phyloP scores from a whole-genome alignment of 306 rosid genomes.

The Rosa chinensis region DNA sequence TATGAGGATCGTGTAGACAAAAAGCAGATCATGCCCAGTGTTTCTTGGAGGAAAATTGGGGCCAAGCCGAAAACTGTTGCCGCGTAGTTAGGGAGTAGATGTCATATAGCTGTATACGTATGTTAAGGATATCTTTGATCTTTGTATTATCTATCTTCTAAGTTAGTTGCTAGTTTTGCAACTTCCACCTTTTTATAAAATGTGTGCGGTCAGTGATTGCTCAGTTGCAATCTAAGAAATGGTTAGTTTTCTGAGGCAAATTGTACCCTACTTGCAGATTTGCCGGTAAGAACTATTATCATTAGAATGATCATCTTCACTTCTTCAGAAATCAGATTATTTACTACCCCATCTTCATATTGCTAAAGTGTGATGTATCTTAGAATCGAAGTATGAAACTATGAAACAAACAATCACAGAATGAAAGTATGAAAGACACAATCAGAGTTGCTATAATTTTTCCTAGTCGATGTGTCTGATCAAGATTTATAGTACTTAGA shows the following conservation, averaged over 20 bases:
- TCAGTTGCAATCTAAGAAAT: constrained; percentile 23
- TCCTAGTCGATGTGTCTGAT: background rate
- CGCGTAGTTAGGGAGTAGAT: constrained; percentile 34
- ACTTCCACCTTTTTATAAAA: background rate
- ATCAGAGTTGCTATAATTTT: background rate
- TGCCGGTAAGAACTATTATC: background rate
- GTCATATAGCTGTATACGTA: background rate
- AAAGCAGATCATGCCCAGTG: constrained; percentile 93
- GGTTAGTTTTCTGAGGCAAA: background rate
- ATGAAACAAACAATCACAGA: no score
- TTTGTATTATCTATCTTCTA: background rate
- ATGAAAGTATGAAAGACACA: background rate
- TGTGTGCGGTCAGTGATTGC: constrained; percentile 12
- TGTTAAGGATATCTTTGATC: background rate
- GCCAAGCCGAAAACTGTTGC: constrained; percentile 66
- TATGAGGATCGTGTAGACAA: constrained; percentile 80
- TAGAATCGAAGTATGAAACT: background rate
- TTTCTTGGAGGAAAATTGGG: constrained; percentile 85
- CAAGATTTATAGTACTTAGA: background rate
- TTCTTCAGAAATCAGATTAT: background rate
- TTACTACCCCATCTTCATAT: background rate
- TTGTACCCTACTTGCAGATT: background rate
- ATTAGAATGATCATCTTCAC: background rate
- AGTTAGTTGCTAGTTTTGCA: background rate
- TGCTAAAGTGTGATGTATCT: background rate